Base-by-base conservation (phyloP, 768 basidiomycete genomes). In the Panaeolus cyanescens region DNA sequence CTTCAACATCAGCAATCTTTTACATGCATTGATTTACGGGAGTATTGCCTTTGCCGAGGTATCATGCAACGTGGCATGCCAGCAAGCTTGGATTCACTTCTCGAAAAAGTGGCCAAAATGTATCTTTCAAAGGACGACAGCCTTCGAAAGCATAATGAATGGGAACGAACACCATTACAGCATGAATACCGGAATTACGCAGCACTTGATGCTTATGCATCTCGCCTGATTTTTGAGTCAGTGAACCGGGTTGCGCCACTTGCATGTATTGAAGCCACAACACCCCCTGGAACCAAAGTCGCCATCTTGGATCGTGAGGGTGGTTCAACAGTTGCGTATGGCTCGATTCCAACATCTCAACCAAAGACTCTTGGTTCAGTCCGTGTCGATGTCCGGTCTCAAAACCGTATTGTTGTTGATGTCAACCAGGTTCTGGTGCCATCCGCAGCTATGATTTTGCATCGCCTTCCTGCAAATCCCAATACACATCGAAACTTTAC, bases 261-360 rank as follows among this genome's bases (percentile, higher is more conserved):
- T 53, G 5, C 58, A 0, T 4, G 7, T 17, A 50, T 59, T 12
- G 45, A 59, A 2, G 37, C 28, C 28, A n/a, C 31, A n/a, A 17
- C 56, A 25, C 10, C 55, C 7, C 55, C 56, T 3, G 67, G 67
- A 20, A 69, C 68, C 5, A 30, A 42, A 6, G 55, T 69, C 12
- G 55, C 57, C 5, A 45, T 70, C 31, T 42, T 65, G 37, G 50
- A 57, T 5, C 69, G 65, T 61, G 66, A 61, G 54, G 64, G 68
- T 19, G 65, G 66, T 13, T 3, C 12, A 17, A 19, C 61, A 2
- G 30, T 55, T 37, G 60, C 64, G 59, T 64, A 56, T 59, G 61
- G 62, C 15, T 55, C 28, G 17, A 61, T 64, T 56, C 34, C 45
- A 0, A 32, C 34, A 12, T 34, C 58, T 17, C 61, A 64, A 31